Percentiles rank a stretch among this genome's conserved stretches.
Evolutionary conservation across 805 yeast genomes (phyloP).

Genomic region (Suhomyces sp.): DNA sequence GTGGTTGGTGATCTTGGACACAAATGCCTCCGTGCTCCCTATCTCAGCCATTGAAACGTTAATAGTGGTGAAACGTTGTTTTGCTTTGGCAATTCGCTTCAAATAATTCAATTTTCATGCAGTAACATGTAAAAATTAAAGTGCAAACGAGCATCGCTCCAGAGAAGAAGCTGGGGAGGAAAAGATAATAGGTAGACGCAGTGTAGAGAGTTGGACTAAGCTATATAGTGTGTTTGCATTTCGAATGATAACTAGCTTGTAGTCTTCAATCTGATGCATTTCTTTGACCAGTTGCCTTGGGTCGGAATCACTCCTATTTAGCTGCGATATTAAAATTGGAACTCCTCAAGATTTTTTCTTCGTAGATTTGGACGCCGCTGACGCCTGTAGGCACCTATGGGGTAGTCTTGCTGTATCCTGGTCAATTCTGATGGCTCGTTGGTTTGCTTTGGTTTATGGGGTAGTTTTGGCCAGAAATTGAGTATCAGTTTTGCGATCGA

Average conservation of each 20-base stretch:
- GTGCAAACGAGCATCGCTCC: background rate
- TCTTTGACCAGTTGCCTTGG: too few relatives aligned
- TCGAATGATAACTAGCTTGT: background rate
- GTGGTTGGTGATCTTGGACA: slow-evolving; percentile 6
- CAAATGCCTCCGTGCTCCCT: slow-evolving; percentile 6
- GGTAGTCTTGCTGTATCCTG: slow-evolving; percentile 1
- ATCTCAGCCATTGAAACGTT: background rate
- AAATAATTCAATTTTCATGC: background rate
- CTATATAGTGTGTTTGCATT: background rate
- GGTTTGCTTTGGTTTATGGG: background rate
- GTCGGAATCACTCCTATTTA: too few relatives aligned
- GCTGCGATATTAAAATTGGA: background rate
- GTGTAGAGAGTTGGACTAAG: background rate
- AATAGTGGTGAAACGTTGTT: background rate
- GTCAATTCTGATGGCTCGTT: background rate
- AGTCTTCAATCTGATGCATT: too few relatives aligned
- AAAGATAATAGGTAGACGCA: background rate
- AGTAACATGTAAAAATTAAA: background rate
- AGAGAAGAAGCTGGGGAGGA: background rate
- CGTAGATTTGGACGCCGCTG: background rate
- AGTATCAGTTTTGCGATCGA: background rate
- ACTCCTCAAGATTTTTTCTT: background rate
- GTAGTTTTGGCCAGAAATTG: background rate
- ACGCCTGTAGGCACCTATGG: background rate
- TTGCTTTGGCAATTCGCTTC: background rate